Evolutionary conservation across 192 early-diverging fungal species (phyloP), one percentile per base, ranked within the genome.

Genomic region (Rhizophagus sp.): DNA sequence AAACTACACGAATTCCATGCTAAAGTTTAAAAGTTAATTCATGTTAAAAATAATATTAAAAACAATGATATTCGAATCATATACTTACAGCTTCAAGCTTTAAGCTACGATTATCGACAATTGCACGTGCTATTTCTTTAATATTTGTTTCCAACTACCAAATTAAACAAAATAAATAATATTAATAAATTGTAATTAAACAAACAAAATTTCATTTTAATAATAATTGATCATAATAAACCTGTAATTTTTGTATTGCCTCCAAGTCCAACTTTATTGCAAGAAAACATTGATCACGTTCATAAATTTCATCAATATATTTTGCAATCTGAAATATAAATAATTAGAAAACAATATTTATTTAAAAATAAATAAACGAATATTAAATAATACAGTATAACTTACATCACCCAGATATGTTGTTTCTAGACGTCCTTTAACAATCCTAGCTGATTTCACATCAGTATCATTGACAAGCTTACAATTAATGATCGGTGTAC

Each of bases 361-460:
- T n/a, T 44, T 1, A 17, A 44, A 39, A 30, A 11, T n/a, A 44
- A 6, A 22, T n/a, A 25, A 64, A 84, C 41, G 27, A 85, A 30
- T 10, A 62, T 9, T 15, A 22, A 30, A 50, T 66, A 22, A 17
- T 44, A 25, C 67, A 87, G 87, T 3, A 27, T 50, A 30, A 34
- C 67, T 52, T 62, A 79, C 78, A 84, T 98, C 97, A 57, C 93
- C 93, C 62, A 99, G 83, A 41, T 89, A 85, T 4, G 98, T 99
- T 82, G 94, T 94, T 82, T 99, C 97, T 17, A 99, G 88, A 75
- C 97, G 89, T 44, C 95, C 98, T 85, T 99, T 98, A 71, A 98
- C 96, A n/a, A 98, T 97, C 49, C 97, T 92, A 8, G 97, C 96
- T 0, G 95, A 89, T 25, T 89, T 91, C 61, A 93, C 91, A 82